Evolutionary conservation across 768 basidiomycete genomes (phyloP).

Genomic region (Russula lepida): DNA sequence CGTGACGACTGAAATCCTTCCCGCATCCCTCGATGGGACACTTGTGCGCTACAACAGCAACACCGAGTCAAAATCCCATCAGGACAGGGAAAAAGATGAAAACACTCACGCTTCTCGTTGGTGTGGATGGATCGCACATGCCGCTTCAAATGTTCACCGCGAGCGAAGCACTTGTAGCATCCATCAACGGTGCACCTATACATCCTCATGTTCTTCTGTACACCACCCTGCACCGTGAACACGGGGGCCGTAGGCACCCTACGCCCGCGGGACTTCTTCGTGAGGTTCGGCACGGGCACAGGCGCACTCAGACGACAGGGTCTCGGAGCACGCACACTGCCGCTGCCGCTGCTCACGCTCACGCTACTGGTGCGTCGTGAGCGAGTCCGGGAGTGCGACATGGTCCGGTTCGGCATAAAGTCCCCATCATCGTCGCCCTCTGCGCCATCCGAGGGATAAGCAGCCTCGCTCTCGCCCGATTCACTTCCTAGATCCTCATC

Average conservation of each 20-base stretch:
- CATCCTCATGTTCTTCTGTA: slow-evolving; percentile 28
- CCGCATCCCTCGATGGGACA: slow-evolving; percentile 75
- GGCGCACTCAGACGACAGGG: slow-evolving; percentile 40
- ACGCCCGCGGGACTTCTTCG: slow-evolving; percentile 73
- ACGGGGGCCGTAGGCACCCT: slow-evolving; percentile 52
- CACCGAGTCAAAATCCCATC: slow-evolving; percentile 13
- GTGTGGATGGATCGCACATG: slow-evolving; percentile 87
- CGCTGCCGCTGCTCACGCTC: slow-evolving; percentile 16
- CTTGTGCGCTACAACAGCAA: slow-evolving; percentile 50
- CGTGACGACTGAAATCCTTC: slow-evolving; percentile 80
- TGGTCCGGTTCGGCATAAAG: slow-evolving; percentile 1
- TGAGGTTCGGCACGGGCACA: slow-evolving; percentile 66
- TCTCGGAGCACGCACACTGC: slow-evolving; percentile 23
- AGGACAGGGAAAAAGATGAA: neutral
- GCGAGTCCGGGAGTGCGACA: slow-evolving; percentile 5
- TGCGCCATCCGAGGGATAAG: slow-evolving; percentile 3
- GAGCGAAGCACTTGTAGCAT: slow-evolving; percentile 81
- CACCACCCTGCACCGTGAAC: slow-evolving; percentile 23
- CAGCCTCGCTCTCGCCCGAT: slow-evolving; percentile 18
- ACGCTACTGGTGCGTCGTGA: slow-evolving; percentile 17
- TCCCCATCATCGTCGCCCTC: slow-evolving; percentile 18
- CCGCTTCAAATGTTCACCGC: slow-evolving; percentile 85
- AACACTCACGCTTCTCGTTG: slow-evolving; percentile 77
- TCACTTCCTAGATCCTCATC: slow-evolving; percentile 17
- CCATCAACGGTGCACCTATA: slow-evolving; percentile 74